Percentiles rank a stretch among this genome's conserved stretches.
These are phyloP conservation scores for Capronia coronata DNA, from an alignment of 2,329 filamentous ascomycete species.

Conservation along the genomic window DNA sequence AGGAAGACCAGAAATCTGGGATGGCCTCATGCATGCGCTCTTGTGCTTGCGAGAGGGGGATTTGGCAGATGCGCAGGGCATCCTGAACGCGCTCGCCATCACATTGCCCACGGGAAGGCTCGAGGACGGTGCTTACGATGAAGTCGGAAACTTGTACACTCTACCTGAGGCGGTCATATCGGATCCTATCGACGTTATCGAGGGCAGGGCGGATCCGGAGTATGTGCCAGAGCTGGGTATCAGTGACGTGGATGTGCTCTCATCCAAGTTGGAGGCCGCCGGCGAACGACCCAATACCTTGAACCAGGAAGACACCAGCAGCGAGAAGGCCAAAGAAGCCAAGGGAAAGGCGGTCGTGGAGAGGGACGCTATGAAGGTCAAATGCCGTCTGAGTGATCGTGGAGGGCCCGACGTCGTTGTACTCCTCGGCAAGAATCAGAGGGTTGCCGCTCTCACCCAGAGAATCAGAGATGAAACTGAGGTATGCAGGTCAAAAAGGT, in stretches of 20 bases:
- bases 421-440: constrained; percentile 53
- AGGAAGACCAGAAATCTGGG: constrained; percentile 73
- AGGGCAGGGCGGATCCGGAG: constrained; percentile 31
- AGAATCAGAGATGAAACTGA: constrained; percentile 54
- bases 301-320: constrained; percentile 23
- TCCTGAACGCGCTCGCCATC: constrained; percentile 70
- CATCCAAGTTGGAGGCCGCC: constrained; percentile 29
- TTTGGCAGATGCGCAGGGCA: constrained; percentile 66
- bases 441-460: constrained; percentile 56
- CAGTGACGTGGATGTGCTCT: constrained; percentile 24
- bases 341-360: constrained; percentile 54
- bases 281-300: constrained; percentile 24
- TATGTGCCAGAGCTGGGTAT: constrained; percentile 37
- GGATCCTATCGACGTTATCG: constrained; percentile 56
- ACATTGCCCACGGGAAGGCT: constrained; percentile 68
- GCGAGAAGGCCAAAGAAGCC: constrained; percentile 45
- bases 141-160: constrained; percentile 62
- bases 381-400: constrained; percentile 60
- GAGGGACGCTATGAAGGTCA: constrained; percentile 52
- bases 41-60: constrained; percentile 60
- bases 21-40: constrained; percentile 61
- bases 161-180: constrained; percentile 62
- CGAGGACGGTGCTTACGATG: constrained; percentile 65
- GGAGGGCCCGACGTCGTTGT: constrained; percentile 58
- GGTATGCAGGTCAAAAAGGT: constrained; percentile 3